Base-by-base conservation (phyloP, 2,329 filamentous ascomycete genomes). In the Aulographum hederae region DNA sequence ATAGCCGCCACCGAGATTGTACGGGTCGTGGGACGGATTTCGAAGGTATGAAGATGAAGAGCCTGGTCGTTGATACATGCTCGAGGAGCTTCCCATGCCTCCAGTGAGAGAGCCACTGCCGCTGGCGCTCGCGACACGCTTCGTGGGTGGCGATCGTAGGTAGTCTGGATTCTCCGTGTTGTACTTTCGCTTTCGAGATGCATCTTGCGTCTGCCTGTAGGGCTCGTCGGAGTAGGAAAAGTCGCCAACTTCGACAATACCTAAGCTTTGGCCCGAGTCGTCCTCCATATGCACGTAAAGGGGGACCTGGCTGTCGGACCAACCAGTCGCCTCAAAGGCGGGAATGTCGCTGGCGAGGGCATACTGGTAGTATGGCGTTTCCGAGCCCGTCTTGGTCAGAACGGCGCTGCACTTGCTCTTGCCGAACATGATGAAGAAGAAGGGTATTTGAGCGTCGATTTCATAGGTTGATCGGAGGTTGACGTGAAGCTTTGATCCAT, bases 391-490 rank as follows among this genome's bases (percentile, higher is more conserved):
- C 47, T 75, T 74, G 28, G 69, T 64, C 16, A 84, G 61, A 34
- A 73, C 65, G 35, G 73, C 73, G 33, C 69, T 62, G 51, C 73
- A 77, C 50, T 74, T 73, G 44, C 78, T 70, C n/a, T 67, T 64
- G n/a, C 81, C 82, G 52, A 93, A 91, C 29, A 74, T 67, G 33
- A 93, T 54, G 39, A 58, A 74, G 44, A 80, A n/a, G n/a, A n/a
- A n/a, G n/a, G n/a, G n/a, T n/a, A n/a, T 8, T 8, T 25, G n/a
- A 8, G 21, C 8, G 21, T n/a, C n/a, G 21, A 25, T 8, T 8
- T 25, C 21, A n/a, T 25, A 25, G n/a, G 21, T 8, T 8, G n/a
- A n/a, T 25, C 21, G 8, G 21, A 25, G 8, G 8, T n/a, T 8
- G 21, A 25, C 21, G 8, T 25, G 8, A 25, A 25, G 21, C n/a